Base-by-base conservation (phyloP, 495 filamentous ascomycete species). In the Hypoxylon perforatum region DNA sequence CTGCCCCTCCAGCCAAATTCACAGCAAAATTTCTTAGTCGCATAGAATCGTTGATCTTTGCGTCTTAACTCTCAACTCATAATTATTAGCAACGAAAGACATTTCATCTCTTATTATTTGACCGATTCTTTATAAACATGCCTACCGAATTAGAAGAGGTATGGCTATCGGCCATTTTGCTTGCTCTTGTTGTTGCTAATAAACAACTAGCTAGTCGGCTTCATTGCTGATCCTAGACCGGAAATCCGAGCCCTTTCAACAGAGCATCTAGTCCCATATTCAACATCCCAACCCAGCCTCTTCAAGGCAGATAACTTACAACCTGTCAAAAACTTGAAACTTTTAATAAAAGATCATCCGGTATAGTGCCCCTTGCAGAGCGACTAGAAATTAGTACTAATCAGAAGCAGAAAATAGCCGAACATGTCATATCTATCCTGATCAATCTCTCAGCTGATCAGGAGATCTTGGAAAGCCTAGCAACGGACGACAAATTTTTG, bases 341-440 rank as follows among this genome's bases (percentile, higher is more conserved):
- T 96, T n/a, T 77, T 98, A 18, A 86, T 94, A 19, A 86, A 85
- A 66, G 94, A 98, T 73, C 88, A 93, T 70, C 80, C 85, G 28
- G 92, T 94, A 80, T 75, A 86, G 75, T 51, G 57, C 44, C 10
- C 39, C 14, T 22, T 18, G 14, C 7, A 25, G 23, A 11, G 19
- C 14, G 21, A 9, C 4, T 5, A 42, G 15, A 41, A n/a, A n/a
- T 17, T 1, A 6, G 23, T 54, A 65, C 61, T 65, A 42, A 58
- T 30, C 0, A 54, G 54, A 44, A 36, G 22, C 67, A 96, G 92
- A 86, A 90, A 69, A 97, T 97, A 60, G 91, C 94, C 18, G 92
- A 93, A 69, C 90, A 97, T 84, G 94, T 90, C n/a, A 77, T 98
- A 59, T 95, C 88, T 9, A 97, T 97, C 50, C 84, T 99, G 41